Conservation (phyloP, 116 monocot species). For the Thalassia testudinum region DNA sequence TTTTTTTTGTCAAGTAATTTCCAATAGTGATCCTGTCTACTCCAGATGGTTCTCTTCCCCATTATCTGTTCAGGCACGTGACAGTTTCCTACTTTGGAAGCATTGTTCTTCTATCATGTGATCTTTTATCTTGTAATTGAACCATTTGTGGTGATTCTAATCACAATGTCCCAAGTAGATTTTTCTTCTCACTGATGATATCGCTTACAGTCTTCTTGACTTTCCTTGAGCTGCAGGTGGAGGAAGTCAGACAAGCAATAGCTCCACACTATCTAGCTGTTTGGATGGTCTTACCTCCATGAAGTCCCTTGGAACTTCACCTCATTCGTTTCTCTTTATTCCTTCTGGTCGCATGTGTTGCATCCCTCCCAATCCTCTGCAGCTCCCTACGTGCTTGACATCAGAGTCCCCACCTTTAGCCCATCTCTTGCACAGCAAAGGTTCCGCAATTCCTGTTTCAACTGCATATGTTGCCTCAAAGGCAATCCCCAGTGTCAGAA, state of each 20-base stretch:
- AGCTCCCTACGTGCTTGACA: slow-evolving; percentile 80
- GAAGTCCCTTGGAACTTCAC: slow-evolving; percentile 46
- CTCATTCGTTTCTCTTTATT: slow-evolving; percentile 55
- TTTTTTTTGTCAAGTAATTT: no score
- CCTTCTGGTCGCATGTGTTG: slow-evolving; percentile 51
- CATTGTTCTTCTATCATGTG: no score
- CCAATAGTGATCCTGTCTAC: no score
- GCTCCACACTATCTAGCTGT: slow-evolving; percentile 22
- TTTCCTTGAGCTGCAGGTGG: slow-evolving; percentile 21
- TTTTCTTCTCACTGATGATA: no score
- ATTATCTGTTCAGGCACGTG: no score
- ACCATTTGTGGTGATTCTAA: no score
- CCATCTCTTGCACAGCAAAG: slow-evolving; percentile 90
- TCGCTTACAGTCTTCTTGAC: neutral
- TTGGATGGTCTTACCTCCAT: slow-evolving; percentile 77
- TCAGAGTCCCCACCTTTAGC: slow-evolving; percentile 84
- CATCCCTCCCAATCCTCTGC: slow-evolving; percentile 44
- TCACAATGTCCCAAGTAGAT: no score
- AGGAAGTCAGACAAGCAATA: slow-evolving; percentile 26
- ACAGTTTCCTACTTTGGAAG: no score
- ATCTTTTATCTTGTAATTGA: no score
- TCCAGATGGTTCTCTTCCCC: no score
- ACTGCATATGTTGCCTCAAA: slow-evolving; percentile 68
- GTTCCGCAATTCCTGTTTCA: slow-evolving; percentile 61
- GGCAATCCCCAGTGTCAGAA: slow-evolving; percentile 34